phyloP scores from a whole-genome alignment of 176 grass and related monocot genomes.

The Eragrostis nindensis region DNA sequence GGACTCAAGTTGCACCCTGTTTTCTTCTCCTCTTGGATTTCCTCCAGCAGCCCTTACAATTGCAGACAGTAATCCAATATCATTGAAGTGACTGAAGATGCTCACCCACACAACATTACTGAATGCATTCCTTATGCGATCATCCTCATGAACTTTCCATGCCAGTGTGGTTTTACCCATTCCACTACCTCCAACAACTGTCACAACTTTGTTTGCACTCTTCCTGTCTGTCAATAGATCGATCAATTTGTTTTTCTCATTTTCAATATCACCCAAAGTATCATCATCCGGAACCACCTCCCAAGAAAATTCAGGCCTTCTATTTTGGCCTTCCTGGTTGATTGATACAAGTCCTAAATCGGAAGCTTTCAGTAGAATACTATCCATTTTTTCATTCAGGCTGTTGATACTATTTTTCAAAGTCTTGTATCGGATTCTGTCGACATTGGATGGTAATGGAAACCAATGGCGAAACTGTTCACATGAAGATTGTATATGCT shows the following conservation, averaged over 20 bases:
- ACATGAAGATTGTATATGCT: neutral
- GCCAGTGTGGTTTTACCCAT: constrained; percentile 57
- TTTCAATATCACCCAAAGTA: constrained; percentile 46
- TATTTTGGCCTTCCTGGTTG: neutral
- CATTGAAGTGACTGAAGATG: constrained; percentile 31
- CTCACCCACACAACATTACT: constrained; percentile 46
- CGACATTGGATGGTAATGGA: neutral
- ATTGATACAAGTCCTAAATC: constrained; percentile 23
- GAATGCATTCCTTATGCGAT: constrained; percentile 45
- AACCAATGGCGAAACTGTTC: constrained; percentile 40
- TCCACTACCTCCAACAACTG: constrained; percentile 49
- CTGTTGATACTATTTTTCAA: constrained; percentile 33
- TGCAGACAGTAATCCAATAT: constrained; percentile 43
- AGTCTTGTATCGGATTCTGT: constrained; percentile 11
- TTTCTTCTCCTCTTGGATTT: constrained; percentile 42
- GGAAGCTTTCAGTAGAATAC: constrained; percentile 25
- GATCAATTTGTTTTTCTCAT: constrained; percentile 40
- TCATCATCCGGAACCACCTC: constrained; percentile 1
- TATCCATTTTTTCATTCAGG: constrained; percentile 38
- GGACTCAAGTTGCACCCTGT: constrained; percentile 44
- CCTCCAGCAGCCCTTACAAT: constrained; percentile 49
- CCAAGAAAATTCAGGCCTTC: neutral
- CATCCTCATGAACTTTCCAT: constrained; percentile 41
- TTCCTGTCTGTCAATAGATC: constrained; percentile 40
- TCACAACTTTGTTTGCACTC: constrained; percentile 19